A percentile compares a stretch with the other conserved stretches of the same genome.
phyloP scores from a whole-genome alignment of 352 stramenopile genomes.

The Phytopythium boreale region DNA sequence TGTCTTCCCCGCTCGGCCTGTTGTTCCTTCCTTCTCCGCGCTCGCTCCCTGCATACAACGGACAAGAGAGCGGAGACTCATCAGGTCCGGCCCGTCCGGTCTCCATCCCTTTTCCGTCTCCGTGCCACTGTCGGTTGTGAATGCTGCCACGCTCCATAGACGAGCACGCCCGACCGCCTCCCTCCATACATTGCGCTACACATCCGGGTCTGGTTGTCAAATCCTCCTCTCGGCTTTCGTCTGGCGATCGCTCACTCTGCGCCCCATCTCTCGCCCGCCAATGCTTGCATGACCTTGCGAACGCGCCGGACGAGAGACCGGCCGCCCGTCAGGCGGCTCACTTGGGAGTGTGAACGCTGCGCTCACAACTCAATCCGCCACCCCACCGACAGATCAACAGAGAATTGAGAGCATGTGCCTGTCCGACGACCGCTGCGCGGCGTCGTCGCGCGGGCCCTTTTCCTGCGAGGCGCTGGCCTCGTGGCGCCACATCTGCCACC shows the following conservation, averaged over 20 bases:
- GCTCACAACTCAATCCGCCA: background rate
- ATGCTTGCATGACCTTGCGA: too few relatives aligned
- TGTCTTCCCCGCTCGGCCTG: background rate
- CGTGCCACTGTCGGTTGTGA: background rate
- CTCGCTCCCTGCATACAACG: too few relatives aligned
- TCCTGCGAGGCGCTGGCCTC: constrained; percentile 15
- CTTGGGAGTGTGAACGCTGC: too few relatives aligned
- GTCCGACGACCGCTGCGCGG: background rate
- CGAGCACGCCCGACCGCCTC: background rate
- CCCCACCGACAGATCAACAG: background rate
- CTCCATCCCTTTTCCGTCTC: background rate
- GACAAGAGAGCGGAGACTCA: background rate
- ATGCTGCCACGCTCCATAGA: background rate
- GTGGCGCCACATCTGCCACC: constrained; percentile 27
- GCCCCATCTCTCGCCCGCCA: too few relatives aligned
- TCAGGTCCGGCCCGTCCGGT: background rate
- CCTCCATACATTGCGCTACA: background rate
- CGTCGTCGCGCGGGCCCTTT: constrained; percentile 6
- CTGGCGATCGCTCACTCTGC: too few relatives aligned
- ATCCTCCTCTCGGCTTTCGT: too few relatives aligned
- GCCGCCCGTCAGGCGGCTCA: background rate
- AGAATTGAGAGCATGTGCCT: background rate
- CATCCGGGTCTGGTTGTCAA: too few relatives aligned
- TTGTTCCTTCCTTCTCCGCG: background rate
- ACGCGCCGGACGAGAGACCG: background rate